Evolutionary conservation across 495 filamentous ascomycete genomes (phyloP).

Genomic region (Xylaria curta): DNA sequence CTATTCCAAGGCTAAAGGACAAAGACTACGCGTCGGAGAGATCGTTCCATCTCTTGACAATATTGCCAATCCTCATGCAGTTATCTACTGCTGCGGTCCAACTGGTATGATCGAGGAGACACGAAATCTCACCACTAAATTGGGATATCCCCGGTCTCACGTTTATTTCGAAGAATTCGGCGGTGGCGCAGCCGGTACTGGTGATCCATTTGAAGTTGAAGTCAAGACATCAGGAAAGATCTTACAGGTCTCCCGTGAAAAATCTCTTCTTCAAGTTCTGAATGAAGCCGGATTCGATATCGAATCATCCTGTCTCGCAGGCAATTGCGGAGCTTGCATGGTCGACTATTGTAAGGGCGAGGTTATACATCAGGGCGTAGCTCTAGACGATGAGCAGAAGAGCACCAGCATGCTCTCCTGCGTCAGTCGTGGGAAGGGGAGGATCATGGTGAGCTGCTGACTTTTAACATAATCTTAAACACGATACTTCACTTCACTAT

Average conservation of each 20-base stretch:
- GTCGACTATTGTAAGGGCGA: constrained; percentile 49
- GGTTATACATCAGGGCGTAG: constrained; percentile 52
- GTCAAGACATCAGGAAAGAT: constrained; percentile 37
- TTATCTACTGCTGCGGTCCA: constrained; percentile 40
- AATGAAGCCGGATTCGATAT: constrained; percentile 51
- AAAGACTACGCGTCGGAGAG: constrained; percentile 27
- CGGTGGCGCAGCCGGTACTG: constrained; percentile 33
- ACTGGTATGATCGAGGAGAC: constrained; percentile 32
- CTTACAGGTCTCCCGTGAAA: constrained; percentile 43
- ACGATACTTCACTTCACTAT: neutral
- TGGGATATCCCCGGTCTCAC: constrained; percentile 36
- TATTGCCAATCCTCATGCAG: constrained; percentile 14
- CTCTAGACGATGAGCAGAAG: constrained; percentile 46
- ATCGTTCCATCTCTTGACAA: constrained; percentile 30
- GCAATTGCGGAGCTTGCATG: constrained; percentile 55
- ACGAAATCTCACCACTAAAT: constrained; percentile 28
- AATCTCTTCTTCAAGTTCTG: constrained; percentile 50
- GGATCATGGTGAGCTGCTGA: constrained; percentile 41
- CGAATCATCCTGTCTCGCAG: constrained; percentile 52
- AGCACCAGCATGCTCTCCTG: constrained; percentile 47
- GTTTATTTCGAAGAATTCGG: constrained; percentile 40
- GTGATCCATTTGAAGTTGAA: constrained; percentile 41
- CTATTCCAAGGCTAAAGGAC: constrained; percentile 36
- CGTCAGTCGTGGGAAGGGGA: constrained; percentile 46
- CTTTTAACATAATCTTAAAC: neutral